Base-by-base conservation (phyloP, 2,329 filamentous ascomycete species). In the Stenocarpella maydis region DNA sequence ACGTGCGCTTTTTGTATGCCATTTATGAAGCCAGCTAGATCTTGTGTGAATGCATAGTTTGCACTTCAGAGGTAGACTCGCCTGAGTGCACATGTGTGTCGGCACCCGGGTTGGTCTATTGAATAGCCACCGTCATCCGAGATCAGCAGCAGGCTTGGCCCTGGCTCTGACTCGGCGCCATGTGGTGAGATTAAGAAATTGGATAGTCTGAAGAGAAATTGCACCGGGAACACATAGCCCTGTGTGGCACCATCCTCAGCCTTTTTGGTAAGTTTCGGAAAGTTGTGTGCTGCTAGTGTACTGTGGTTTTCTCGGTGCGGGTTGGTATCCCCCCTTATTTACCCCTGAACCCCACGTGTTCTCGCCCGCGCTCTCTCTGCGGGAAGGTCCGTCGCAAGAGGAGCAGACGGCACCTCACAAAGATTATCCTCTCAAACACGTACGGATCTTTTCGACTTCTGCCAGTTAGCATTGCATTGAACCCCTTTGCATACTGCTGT, bases 321-420 rank as follows among this genome's bases (percentile, higher is more conserved):
- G n/a, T 28, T 28, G 26, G 41, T 10, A 15, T 7, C 19, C 17
- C 58, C 55, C 58, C 26, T 47, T 34, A 12, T 19, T 47, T 34
- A 12, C 58, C 58, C 58, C 58, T 61, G 41, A 45, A 61, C 55
- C 55, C 55, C 41, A 34, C 55, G 55, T 45, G 39, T 45, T 61
- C 41, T 45, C 19, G 28, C 55, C 55, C 55, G 26, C n/a, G 19
- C n/a, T n/a, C n/a, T 45, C 19, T n/a, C 41, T 47, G 41, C 41
- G 41, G 58, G 10, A 21, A 24, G 19, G 17, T 17, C 58, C 58
- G 26, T 47, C 12, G 19, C 14, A 21, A 47, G 19, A 1, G 58
- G 26, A 31, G 21, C 52, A 28, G 14, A 54, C 50, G 19, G 24
- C 34, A 34, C 10, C 12, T 47, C 58, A 47, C 10, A 45, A 47